A percentile compares a stretch with the other conserved stretches of the same genome.
Conservation (phyloP, 2,329 filamentous ascomycete species). For the Stagonosporopsis vannaccii region DNA sequence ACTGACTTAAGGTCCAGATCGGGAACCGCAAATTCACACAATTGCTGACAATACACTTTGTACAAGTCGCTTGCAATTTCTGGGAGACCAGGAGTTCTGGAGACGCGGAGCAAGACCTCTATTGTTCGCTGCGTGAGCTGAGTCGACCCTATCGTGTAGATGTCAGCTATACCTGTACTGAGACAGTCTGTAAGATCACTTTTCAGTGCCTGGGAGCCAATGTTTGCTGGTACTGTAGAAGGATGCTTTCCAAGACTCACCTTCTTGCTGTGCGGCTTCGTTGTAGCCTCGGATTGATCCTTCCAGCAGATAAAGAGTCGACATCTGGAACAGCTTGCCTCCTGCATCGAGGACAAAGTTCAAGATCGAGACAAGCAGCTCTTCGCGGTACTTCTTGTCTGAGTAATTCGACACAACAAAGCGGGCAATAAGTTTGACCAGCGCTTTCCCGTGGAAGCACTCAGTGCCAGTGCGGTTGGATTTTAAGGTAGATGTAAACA, state of each 20-base stretch:
- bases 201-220: not conserved
- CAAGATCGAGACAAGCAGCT: conserved; percentile 43
- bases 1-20: conserved; percentile 10
- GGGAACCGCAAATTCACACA: conserved; percentile 29
- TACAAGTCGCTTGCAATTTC: conserved; percentile 54
- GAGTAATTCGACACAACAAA: conserved; percentile 32
- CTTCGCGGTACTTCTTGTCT: conserved; percentile 16
- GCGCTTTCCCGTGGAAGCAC: conserved; percentile 52
- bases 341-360: conserved; percentile 45
- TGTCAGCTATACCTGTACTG: not conserved
- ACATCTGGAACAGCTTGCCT: conserved; percentile 51
- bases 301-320: conserved; percentile 53
- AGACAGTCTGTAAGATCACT: not conserved
- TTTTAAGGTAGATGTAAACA: conserved; percentile 52
- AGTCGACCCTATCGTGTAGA: not conserved
- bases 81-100: conserved; percentile 50
- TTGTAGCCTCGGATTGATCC: conserved; percentile 49
- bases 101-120: conserved; percentile 45
- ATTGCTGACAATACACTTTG: conserved; percentile 36
- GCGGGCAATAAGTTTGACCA: conserved; percentile 46
- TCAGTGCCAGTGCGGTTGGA: conserved; percentile 36
- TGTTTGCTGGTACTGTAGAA: not conserved
- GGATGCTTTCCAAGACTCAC: not conserved
- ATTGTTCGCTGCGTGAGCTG: conserved; percentile 36
- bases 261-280: not conserved